Conservation (phyloP, 768 basidiomycete genomes). For the Leucosporidium creatinivorum region DNA sequence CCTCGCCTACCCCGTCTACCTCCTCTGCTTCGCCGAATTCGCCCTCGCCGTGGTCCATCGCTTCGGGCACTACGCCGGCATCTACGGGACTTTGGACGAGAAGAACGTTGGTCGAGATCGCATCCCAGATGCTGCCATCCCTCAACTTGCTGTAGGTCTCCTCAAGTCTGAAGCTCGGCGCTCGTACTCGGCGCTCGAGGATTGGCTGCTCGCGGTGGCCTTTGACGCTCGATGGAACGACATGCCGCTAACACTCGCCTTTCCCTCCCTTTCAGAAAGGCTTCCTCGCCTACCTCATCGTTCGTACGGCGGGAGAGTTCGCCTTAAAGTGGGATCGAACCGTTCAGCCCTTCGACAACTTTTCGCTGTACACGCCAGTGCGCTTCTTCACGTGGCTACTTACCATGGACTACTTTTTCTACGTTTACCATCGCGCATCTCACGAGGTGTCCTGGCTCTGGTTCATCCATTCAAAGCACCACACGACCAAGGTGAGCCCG, state of each 20-base stretch:
- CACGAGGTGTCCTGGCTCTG: conserved; percentile 2
- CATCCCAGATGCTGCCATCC: not conserved
- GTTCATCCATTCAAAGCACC: not conserved
- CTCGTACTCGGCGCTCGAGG: not conserved
- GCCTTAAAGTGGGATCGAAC: not conserved
- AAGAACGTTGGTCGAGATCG: not conserved
- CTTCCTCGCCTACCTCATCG: not conserved
- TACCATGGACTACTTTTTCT: conserved; percentile 2
- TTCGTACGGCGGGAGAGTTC: not conserved
- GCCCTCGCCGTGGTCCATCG: not conserved
- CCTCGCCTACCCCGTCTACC: not conserved
- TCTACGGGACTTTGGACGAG: not conserved
- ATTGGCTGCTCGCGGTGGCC: not conserved
- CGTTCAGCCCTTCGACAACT: not conserved
- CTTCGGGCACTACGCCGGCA: not conserved
- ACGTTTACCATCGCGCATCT: conserved; percentile 1
- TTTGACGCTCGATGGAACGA: too few relatives aligned
- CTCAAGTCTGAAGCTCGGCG: not conserved
- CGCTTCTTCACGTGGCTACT: not conserved
- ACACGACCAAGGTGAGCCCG: not conserved
- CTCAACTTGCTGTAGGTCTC: not conserved
- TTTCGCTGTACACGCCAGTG: not conserved
- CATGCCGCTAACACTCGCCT: too few relatives aligned
- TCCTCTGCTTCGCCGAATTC: not conserved
- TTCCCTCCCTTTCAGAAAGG: not conserved